Evolutionary conservation across 1,139 yeast species (phyloP), one percentile per base, ranked within the genome.

Genomic region (Blastobotrys apis): DNA sequence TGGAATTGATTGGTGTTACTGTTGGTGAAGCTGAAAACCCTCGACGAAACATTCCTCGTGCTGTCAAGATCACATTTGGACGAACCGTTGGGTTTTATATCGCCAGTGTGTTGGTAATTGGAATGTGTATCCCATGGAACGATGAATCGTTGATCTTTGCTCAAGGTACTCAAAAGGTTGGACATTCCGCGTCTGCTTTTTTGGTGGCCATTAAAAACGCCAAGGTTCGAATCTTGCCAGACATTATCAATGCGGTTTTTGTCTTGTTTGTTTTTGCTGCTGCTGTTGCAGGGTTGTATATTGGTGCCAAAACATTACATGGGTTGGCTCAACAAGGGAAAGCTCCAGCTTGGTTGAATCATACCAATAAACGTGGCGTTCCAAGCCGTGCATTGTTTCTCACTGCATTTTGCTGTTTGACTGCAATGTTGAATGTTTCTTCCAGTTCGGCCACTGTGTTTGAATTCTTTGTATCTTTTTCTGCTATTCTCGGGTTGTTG

Each of bases 21-120:
- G 92, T 94, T 2, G 92, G 90, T 48, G 95, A 86, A 63, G 81
- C 87, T 3, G 68, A 73, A 27, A 75, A 84, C 57, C 96, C 96
- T 20, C 74, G 94, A 48, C 76, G 76, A 54, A 79, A 78, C 15
- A 68, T 86, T 59, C 90, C 90, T 21, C 72, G 71, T 32, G 94
- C 95, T 5, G 84, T 79, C 66, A 82, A 78, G 59, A 81, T 84
- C 40, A 88, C 85, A 13, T 78, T 84, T 50, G 75, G 75, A 59
- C 66, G 80, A 54, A 67, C 76, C 58, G 66, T 69, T 5, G 63
- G 72, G 50, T 75, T 76, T 52, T 76, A 75, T 57, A 64, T 73
- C 40, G 49, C 66, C 39, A 74, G 77, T 31, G 65, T 73, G n/a
- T 60, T 76, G 43, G 63, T 70, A 10, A 71, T 77, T 45, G 77